A percentile compares a stretch with the other conserved stretches of the same genome.
phyloP scores from a whole-genome alignment of 2,329 filamentous ascomycete genomes.

The Fonsecaea nubica region DNA sequence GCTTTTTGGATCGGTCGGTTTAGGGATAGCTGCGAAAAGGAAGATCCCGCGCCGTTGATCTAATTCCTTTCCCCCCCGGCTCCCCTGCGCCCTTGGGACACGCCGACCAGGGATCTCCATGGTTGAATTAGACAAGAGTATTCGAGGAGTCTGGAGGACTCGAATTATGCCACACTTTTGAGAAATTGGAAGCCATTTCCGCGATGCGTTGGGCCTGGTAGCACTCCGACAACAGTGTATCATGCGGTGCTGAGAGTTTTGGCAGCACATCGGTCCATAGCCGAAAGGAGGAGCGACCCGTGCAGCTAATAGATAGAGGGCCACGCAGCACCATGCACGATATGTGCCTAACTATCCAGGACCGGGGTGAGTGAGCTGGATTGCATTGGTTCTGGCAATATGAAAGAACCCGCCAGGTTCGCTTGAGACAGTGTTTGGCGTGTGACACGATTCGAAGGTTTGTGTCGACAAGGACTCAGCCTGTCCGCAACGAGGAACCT shows the following conservation, averaged over 20 bases:
- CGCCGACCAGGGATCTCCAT: background rate
- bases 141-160: background rate
- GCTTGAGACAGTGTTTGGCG: conserved; percentile 28
- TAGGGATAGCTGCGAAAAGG: conserved; percentile 24
- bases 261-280: conserved; percentile 18
- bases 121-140: conserved; percentile 4
- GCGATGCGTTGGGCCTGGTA: conserved; percentile 14
- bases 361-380: conserved; percentile 19
- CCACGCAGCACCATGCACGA: conserved; percentile 18
- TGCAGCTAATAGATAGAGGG: conserved; percentile 19
- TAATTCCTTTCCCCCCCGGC: background rate
- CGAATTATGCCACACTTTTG: background rate
- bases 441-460: conserved; percentile 33
- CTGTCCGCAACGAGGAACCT: conserved; percentile 26
- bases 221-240: conserved; percentile 3
- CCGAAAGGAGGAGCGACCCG: conserved; percentile 20
- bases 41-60: conserved; percentile 22
- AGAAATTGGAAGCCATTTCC: background rate
- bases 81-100: background rate
- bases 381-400: conserved; percentile 23
- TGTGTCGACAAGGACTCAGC: conserved; percentile 31
- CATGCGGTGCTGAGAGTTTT: conserved; percentile 6
- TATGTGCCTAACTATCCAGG: conserved; percentile 23
- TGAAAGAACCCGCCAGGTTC: conserved; percentile 26
- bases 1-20: conserved; percentile 23